phyloP scores from a whole-genome alignment of 1,139 yeast genomes.

The Geotrichum phurueaensis region DNA sequence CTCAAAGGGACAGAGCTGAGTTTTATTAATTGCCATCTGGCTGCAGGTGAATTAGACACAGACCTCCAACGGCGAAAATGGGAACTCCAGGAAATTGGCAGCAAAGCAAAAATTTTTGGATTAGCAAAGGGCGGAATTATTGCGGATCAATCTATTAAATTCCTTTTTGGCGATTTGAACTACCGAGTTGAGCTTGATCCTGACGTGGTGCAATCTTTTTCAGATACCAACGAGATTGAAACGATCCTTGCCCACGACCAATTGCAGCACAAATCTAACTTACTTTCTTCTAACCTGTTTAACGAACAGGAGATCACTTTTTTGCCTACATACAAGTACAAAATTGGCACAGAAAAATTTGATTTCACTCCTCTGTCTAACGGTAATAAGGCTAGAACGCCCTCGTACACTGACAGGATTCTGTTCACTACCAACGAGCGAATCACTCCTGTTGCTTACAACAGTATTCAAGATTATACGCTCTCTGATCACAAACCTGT shows the following conservation, averaged over 20 bases:
- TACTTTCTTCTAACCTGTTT: conserved; percentile 32
- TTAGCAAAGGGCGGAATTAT: conserved; percentile 17
- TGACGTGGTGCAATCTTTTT: conserved; percentile 34
- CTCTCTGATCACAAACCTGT: conserved; percentile 78
- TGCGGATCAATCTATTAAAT: conserved; percentile 27
- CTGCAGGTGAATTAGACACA: conserved; percentile 61
- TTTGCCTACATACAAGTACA: conserved; percentile 67
- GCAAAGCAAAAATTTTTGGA: conserved; percentile 27
- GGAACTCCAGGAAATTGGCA: conserved; percentile 41
- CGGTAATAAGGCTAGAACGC: conserved; percentile 45
- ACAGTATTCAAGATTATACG: conserved; percentile 32
- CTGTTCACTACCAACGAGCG: conserved; percentile 30
- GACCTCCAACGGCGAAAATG: conserved; percentile 39
- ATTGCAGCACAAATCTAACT: conserved; percentile 29
- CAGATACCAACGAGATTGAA: conserved; percentile 35
- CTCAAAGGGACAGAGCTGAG: conserved; percentile 44
- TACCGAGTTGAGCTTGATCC: conserved; percentile 51
- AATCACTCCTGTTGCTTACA: conserved; percentile 20
- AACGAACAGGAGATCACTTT: conserved; percentile 57
- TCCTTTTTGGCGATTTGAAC: conserved; percentile 73
- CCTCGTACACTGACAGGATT: conserved; percentile 77
- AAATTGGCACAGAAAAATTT: conserved; percentile 37
- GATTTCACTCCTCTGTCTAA: conserved; percentile 35
- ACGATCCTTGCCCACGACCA: conserved; percentile 55
- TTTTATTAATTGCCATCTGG: conserved; percentile 58